These are phyloP conservation scores for Rhizopogon parksii DNA, from an alignment of 1,284 basidiomycete species.

Conservation along the genomic window DNA sequence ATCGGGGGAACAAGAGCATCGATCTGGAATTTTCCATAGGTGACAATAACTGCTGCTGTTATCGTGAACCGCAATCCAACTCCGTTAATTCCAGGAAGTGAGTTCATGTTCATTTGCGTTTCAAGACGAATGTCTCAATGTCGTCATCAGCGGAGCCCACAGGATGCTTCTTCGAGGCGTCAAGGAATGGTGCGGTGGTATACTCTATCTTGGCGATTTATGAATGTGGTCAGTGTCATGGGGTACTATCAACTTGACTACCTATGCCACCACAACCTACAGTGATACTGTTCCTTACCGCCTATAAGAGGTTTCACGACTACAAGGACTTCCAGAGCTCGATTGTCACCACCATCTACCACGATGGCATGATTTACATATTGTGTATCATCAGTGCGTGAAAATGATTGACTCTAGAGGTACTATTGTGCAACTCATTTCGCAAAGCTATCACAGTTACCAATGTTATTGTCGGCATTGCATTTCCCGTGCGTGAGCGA, in stretches of 20 bases:
- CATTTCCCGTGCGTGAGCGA: slow-evolving; percentile 11
- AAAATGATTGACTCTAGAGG: too few species aligned
- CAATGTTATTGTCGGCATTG: slow-evolving; percentile 12
- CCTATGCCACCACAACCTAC: too few species aligned
- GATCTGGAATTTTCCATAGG: background rate
- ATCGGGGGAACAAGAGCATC: background rate
- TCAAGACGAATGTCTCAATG: background rate
- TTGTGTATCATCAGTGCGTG: slow-evolving; percentile 15
- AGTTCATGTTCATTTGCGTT: background rate
- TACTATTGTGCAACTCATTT: background rate
- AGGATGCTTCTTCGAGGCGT: background rate
- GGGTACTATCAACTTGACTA: background rate
- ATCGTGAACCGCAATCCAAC: background rate
- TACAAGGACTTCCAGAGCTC: slow-evolving; percentile 4
- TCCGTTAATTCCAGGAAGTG: slow-evolving; percentile 8
- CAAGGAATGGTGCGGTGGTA: background rate
- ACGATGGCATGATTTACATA: slow-evolving; percentile 15
- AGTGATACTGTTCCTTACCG: slow-evolving; percentile 15
- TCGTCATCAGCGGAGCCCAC: background rate
- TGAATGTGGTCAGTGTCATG: background rate
- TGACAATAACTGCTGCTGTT: slow-evolving; percentile 3
- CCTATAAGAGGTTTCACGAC: slow-evolving; percentile 9
- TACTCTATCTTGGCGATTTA: background rate
- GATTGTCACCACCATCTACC: slow-evolving; percentile 10
- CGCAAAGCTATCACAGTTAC: slow-evolving; percentile 9